Evolutionary conservation across 768 basidiomycete species (phyloP), one percentile per base, ranked within the genome.

Genomic region (Xerocomellus amylosporus): DNA sequence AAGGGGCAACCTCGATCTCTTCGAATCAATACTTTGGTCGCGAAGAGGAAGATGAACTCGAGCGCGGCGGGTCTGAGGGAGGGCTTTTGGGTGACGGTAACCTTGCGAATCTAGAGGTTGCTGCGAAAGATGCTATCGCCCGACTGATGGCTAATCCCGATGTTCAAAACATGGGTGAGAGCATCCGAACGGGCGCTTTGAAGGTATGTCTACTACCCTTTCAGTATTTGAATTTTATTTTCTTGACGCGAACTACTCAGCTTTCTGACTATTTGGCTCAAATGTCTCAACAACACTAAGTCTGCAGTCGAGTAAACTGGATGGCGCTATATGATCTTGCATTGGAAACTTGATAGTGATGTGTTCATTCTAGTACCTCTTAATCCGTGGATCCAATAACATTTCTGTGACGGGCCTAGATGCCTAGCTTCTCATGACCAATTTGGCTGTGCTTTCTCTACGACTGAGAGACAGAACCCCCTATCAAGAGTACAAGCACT

Each of bases 21-120:
- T 96, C 93, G 15, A 95, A 84, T 67, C 90, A 93, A 62, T 99
- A 98, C 82, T 98, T 97, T 72, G 97, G 96, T 2, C 81, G 94
- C 15, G 94, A 96, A 51, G 87, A 90, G 53, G 86, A 88, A n/a
- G 82, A 82, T 9, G 61, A 72, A 46, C 60, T 69, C 17, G 72
- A 67, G 41, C 74, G 73, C 19, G 70, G 72, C n/a, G 67, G 72
- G 20, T 73, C 81, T 9, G 83, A 84, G 55, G 86, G 79, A 20
- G 85, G 81, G 46, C 66, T 85, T 53, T 65, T 79, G 41, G 75
- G 75, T 46, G 79, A 79, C 48, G 76, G 74, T 54, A 75, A 55
- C 46, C 69, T 85, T 34, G 83, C 88, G 5, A 81, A 78, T 13
- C 54, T 84, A 15, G 84, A 86, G 66, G 55, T 64, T 24, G 86